These are phyloP conservation scores for Phialocephala subalpina DNA, from an alignment of 2,329 filamentous ascomycete genomes.

Conservation along the genomic window DNA sequence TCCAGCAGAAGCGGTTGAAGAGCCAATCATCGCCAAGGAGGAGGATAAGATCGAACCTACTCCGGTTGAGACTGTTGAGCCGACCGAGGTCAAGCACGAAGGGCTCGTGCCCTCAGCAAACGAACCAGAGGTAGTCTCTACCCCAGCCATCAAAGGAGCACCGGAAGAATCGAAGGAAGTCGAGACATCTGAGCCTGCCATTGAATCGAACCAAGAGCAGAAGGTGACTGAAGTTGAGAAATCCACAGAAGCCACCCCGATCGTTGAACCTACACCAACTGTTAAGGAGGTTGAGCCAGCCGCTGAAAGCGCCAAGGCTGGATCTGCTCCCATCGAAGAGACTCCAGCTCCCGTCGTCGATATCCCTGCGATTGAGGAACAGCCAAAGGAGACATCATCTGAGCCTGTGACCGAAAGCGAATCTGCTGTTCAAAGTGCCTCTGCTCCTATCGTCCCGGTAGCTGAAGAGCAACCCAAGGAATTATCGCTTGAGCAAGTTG, in stretches of 20 bases:
- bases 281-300: not conserved
- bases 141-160: not conserved
- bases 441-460: no score
- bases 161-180: no score
- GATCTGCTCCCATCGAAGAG: not conserved
- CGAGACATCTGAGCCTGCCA: not conserved
- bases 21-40: no score
- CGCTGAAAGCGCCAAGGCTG: constrained; percentile 2
- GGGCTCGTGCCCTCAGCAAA: not conserved
- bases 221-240: not conserved
- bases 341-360: not conserved
- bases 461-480: not conserved
- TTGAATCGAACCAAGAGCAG: not conserved
- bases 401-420: not conserved
- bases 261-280: not conserved
- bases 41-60: no score
- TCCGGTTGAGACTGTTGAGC: no score
- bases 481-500: not conserved
- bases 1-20: not conserved
- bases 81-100: no score
- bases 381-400: not conserved
- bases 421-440: no score
- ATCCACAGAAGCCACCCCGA: not conserved
- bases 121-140: not conserved
- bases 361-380: not conserved